Conservation (phyloP, 352 stramenopile genomes). For the Thraustotheca clavata region DNA sequence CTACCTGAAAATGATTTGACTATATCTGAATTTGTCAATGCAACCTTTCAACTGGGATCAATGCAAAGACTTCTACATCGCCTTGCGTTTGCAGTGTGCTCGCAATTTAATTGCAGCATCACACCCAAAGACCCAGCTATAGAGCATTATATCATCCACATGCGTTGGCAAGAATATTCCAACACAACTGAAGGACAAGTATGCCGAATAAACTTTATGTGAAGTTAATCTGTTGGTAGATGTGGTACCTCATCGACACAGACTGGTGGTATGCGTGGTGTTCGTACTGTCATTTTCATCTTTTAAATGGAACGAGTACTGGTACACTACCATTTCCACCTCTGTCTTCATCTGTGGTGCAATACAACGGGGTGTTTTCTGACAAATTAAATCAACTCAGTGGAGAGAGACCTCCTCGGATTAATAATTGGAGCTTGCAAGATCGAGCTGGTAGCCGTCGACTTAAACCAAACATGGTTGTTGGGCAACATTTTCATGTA, state of each 20-base stretch:
- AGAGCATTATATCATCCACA: constrained; percentile 64
- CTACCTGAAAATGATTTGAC: neutral
- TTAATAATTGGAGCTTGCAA: constrained; percentile 72
- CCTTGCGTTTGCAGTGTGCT: constrained; percentile 61
- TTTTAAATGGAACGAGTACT: constrained; percentile 47
- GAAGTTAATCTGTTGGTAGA: constrained; percentile 28
- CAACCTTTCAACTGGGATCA: constrained; percentile 31
- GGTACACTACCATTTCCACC: constrained; percentile 45
- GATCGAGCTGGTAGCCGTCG: constrained; percentile 63
- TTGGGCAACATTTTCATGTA: constrained; percentile 73
- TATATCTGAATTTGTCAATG: constrained; percentile 34
- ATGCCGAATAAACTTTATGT: constrained; percentile 39
- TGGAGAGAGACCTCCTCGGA: constrained; percentile 42
- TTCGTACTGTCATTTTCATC: constrained; percentile 55
- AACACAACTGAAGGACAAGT: constrained; percentile 35
- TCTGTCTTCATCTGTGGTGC: constrained; percentile 35
- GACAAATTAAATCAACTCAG: neutral
- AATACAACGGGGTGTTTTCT: neutral
- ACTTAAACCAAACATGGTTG: constrained; percentile 62
- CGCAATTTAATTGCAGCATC: constrained; percentile 51
- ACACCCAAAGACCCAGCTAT: constrained; percentile 55
- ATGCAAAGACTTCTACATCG: constrained; percentile 55
- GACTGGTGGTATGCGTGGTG: constrained; percentile 80
- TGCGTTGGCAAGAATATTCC: constrained; percentile 47
- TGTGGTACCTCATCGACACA: constrained; percentile 62